Conservation (phyloP, 2,329 filamentous ascomycete genomes). For the Claviceps lovelessii region DNA sequence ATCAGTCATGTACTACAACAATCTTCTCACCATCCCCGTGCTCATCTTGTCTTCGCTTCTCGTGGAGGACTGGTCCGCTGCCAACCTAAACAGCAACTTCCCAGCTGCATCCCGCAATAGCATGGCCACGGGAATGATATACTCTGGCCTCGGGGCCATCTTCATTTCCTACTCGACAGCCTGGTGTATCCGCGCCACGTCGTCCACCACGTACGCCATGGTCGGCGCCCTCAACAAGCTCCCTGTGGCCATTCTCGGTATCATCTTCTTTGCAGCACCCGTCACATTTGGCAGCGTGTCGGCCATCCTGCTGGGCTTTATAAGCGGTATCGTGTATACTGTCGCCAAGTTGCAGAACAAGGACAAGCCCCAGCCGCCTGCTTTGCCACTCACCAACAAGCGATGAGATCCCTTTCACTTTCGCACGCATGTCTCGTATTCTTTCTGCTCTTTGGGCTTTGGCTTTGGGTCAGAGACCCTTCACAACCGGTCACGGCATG, state of each 20-base stretch:
- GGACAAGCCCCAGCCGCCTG: conserved; percentile 2
- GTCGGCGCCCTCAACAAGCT: conserved; percentile 97
- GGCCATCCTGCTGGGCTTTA: conserved; percentile 79
- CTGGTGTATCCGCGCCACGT: conserved; percentile 96
- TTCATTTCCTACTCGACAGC: conserved; percentile 98
- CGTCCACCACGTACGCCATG: conserved; percentile 97
- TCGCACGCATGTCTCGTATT: neutral
- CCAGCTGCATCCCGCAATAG: conserved; percentile 62
- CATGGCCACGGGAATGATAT: conserved; percentile 77
- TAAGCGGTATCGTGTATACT: conserved; percentile 84
- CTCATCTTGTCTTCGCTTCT: conserved; percentile 69
- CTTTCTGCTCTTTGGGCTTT: neutral
- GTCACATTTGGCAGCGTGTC: conserved; percentile 85
- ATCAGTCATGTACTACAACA: conserved; percentile 99
- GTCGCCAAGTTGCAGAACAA: conserved; percentile 5
- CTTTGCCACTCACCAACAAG: conserved; percentile 4
- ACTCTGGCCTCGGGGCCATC: conserved; percentile 83
- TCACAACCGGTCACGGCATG: neutral
- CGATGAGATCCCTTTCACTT: neutral
- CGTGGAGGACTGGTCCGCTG: conserved; percentile 80
- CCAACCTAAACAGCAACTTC: conserved; percentile 79
- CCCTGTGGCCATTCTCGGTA: conserved; percentile 78
- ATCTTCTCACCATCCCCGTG: conserved; percentile 88
- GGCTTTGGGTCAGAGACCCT: neutral
- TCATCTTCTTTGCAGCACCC: conserved; percentile 90